A percentile compares a stretch with the other conserved stretches of the same genome.
These are phyloP conservation scores for Globisporangium viniferum DNA, from an alignment of 352 stramenopile genomes.

Conservation along the genomic window DNA sequence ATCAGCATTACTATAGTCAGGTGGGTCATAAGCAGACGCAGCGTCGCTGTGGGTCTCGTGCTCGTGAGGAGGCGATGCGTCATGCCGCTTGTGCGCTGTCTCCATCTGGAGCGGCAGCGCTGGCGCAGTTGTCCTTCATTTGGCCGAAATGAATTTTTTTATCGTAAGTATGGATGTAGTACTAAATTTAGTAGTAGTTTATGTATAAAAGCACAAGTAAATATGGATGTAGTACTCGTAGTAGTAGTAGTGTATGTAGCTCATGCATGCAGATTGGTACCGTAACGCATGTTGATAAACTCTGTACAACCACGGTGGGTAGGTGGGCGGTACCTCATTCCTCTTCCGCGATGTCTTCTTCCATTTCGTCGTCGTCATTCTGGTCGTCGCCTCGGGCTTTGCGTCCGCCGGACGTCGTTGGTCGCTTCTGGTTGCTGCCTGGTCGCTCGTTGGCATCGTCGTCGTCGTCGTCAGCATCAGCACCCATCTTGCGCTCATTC, in stretches of 20 bases:
- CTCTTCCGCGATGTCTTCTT: constrained; percentile 79
- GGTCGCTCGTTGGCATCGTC: constrained; percentile 15
- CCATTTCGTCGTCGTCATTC: constrained; percentile 69
- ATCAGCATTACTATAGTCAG: neutral
- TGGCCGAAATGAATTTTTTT: neutral
- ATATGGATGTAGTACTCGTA: no score
- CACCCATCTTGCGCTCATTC: constrained; percentile 33
- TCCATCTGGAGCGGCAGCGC: neutral
- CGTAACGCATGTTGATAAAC: no score
- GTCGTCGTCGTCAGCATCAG: constrained; percentile 12
- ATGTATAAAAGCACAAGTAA: no score
- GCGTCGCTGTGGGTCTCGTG: neutral
- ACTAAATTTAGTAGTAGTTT: no score
- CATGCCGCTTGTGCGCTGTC: neutral
- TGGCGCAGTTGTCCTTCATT: neutral
- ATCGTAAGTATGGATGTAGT: no score
- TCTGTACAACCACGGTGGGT: no score
- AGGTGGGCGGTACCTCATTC: constrained; percentile 22
- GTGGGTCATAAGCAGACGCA: neutral
- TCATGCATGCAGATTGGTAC: no score
- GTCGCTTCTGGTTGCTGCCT: constrained; percentile 16
- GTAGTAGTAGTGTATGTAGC: no score
- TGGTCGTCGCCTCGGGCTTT: constrained; percentile 28
- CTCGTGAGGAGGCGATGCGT: neutral
- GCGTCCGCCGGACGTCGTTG: constrained; percentile 14